These are phyloP conservation scores for Hymenoscyphus fructigenus DNA, from an alignment of 2,329 filamentous ascomycete species.

Conservation along the genomic window DNA sequence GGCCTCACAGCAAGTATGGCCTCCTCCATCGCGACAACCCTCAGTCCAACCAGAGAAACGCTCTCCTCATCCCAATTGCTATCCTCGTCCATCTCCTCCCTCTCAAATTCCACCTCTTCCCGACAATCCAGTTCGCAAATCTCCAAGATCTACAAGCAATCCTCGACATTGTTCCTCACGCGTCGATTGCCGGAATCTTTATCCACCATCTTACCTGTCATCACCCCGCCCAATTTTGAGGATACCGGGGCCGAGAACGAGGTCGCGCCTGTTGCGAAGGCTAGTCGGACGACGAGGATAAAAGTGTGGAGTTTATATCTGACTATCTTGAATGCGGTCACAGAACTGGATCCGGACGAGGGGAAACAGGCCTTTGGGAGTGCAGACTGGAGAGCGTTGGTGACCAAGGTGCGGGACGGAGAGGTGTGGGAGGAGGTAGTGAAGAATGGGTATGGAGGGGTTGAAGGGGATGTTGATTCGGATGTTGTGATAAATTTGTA, in stretches of 20 bases:
- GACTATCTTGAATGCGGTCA: slow-evolving; percentile 85
- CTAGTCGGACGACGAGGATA: slow-evolving; percentile 78
- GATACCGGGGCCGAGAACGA: slow-evolving; percentile 40
- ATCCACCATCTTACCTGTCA: slow-evolving; percentile 78
- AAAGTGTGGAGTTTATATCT: slow-evolving; percentile 98
- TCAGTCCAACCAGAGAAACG: slow-evolving; percentile 40
- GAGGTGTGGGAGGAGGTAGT: slow-evolving; percentile 95
- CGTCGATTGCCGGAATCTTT: slow-evolving; percentile 88
- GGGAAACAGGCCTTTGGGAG: slow-evolving; percentile 86
- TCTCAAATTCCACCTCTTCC: slow-evolving; percentile 60
- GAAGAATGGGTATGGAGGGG: slow-evolving; percentile 79
- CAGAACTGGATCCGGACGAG: slow-evolving; percentile 86
- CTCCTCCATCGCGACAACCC: slow-evolving; percentile 31
- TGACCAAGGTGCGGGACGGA: slow-evolving; percentile 82
- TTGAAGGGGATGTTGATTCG: slow-evolving; percentile 87
- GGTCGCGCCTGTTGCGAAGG: slow-evolving; percentile 68
- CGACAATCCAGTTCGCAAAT: slow-evolving; percentile 65
- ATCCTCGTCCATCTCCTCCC: slow-evolving; percentile 68
- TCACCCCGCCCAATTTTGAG: slow-evolving; percentile 53
- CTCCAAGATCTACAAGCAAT: slow-evolving; percentile 90
- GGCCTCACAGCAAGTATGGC: slow-evolving; percentile 27
- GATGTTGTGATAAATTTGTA: slow-evolving; percentile 91
- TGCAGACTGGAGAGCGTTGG: slow-evolving; percentile 79
- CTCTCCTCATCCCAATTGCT: slow-evolving; percentile 56
- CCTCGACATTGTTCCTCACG: slow-evolving; percentile 91